Evolutionary conservation across 2,329 filamentous ascomycete genomes (phyloP).

Genomic region (Cytospora piceae): DNA sequence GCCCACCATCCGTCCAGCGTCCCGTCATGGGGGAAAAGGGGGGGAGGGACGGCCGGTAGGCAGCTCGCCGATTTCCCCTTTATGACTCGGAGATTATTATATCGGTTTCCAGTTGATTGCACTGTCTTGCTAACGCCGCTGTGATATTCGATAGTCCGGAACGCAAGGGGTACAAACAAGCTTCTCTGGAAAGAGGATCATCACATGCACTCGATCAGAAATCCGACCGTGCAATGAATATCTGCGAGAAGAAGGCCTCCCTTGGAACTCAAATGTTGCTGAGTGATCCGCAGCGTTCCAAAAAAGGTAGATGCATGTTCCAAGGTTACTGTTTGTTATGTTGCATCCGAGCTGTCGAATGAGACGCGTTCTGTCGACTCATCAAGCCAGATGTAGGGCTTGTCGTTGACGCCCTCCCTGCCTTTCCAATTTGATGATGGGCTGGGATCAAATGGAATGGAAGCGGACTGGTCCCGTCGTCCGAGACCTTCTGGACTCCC

Average conservation of each 20-base stretch:
- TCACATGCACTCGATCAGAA: neutral
- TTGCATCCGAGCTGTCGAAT: neutral
- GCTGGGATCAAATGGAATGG: neutral
- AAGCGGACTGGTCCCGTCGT: neutral
- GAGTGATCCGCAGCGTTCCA: neutral
- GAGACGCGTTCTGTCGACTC: neutral
- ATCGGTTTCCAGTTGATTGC: neutral
- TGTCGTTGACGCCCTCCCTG: neutral
- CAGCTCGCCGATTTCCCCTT: neutral
- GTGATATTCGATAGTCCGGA: neutral
- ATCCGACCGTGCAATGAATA: neutral
- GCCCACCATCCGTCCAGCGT: neutral
- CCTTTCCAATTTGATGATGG: neutral
- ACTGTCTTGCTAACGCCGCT: neutral
- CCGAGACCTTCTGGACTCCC: neutral
- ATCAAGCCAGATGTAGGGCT: neutral
- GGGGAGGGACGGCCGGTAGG: neutral
- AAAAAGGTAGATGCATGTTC: no score
- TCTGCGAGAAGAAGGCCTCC: neutral
- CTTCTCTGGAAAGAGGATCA: neutral
- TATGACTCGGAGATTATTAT: neutral
- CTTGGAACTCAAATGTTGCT: neutral
- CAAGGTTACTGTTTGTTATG: no score
- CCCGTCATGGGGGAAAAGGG: neutral
- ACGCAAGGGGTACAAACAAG: neutral